phyloP scores from a whole-genome alignment of 257 asterid species.

The Misopates orontium region DNA sequence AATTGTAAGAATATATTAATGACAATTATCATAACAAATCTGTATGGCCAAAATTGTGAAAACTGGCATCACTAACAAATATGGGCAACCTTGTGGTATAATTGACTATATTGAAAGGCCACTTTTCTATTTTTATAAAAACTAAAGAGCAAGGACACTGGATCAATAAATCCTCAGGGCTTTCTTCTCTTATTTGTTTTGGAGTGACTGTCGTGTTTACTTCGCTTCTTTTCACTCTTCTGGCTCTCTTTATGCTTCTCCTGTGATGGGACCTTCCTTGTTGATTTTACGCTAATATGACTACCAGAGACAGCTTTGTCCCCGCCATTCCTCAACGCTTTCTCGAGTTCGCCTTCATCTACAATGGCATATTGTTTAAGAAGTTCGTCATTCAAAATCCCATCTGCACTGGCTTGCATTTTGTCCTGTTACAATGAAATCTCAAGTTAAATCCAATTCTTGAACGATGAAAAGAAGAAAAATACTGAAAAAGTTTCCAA shows the following conservation, averaged over 20 bases:
- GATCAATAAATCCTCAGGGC: conserved; percentile 7
- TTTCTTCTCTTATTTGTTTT: conserved; percentile 71
- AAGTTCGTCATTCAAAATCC: conserved; percentile 52
- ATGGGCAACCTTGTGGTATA: not conserved
- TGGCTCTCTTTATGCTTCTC: conserved; percentile 29
- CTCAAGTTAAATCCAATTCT: conserved; percentile 10
- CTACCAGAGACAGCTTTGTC: conserved; percentile 53
- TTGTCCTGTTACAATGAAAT: conserved; percentile 42
- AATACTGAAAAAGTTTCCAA: conserved; percentile 10
- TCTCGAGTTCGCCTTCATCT: conserved; percentile 74
- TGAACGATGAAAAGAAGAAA: not conserved
- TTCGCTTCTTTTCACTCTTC: conserved; percentile 54
- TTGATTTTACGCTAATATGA: conserved; percentile 65
- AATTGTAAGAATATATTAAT: too few relatives aligned
- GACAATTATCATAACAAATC: too few relatives aligned
- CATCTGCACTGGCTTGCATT: conserved; percentile 51
- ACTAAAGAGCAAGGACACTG: not conserved
- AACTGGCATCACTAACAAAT: not conserved
- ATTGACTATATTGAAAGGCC: not conserved
- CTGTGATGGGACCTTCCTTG: conserved; percentile 40
- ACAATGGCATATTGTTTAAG: conserved; percentile 71
- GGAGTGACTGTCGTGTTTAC: conserved; percentile 47
- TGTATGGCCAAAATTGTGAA: not conserved
- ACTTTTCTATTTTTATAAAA: not conserved
- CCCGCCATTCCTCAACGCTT: conserved; percentile 62